These are phyloP conservation scores for Microbotryum scabiosae DNA, from an alignment of 1,284 basidiomycete genomes.

Conservation along the genomic window DNA sequence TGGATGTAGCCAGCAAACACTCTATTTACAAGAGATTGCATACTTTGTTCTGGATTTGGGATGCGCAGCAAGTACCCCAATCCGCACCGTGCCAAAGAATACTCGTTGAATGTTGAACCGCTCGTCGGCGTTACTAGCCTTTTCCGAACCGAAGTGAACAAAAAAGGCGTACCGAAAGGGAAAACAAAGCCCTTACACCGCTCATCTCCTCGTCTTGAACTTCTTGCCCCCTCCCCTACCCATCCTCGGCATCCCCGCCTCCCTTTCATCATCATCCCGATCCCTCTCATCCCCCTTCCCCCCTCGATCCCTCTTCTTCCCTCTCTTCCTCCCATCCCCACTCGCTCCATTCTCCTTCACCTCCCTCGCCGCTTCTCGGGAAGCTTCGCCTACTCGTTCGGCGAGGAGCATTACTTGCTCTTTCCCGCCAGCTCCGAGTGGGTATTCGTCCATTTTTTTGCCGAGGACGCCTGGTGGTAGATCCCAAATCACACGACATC, in stretches of 20 bases:
- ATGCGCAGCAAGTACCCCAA: no score
- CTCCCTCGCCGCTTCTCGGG: slow-evolving; percentile 71
- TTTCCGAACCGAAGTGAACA: no score
- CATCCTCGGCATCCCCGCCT: slow-evolving; percentile 60
- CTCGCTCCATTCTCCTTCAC: slow-evolving; percentile 43
- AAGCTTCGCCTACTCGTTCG: slow-evolving; percentile 85
- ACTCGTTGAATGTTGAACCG: no score
- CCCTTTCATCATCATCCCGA: slow-evolving; percentile 74
- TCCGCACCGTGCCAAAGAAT: no score
- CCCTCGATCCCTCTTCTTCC: slow-evolving; percentile 47
- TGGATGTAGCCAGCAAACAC: no score
- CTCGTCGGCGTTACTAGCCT: no score
- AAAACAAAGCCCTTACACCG: no score
- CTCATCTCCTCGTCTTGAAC: neutral
- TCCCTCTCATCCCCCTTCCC: slow-evolving; percentile 72
- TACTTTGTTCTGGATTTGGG: no score
- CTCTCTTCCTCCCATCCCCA: slow-evolving; percentile 44
- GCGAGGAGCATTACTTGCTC: slow-evolving; percentile 81
- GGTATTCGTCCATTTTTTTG: slow-evolving; percentile 87
- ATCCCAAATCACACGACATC: no score
- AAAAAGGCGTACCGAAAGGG: no score
- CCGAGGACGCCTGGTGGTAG: slow-evolving; percentile 59
- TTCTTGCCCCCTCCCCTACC: slow-evolving; percentile 1
- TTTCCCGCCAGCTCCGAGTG: slow-evolving; percentile 57
- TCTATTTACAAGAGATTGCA: no score